Evolutionary conservation across 2,329 filamentous ascomycete species (phyloP).

Genomic region (Pseudogymnoascus sp.): DNA sequence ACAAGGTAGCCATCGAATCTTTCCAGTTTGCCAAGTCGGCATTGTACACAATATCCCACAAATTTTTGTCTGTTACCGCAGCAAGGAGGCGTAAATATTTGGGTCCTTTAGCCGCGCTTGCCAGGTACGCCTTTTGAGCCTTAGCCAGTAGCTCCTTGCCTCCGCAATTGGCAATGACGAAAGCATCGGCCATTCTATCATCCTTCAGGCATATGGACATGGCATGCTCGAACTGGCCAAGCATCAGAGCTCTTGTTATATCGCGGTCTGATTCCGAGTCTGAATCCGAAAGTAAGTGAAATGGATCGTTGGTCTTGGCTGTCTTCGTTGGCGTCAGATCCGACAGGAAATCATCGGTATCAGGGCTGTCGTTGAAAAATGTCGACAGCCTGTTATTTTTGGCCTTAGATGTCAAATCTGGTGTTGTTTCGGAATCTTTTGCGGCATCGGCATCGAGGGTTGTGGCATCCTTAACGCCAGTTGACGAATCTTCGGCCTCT

Average conservation of each 20-base stretch:
- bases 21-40: constrained; percentile 92
- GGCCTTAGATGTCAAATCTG: constrained; percentile 38
- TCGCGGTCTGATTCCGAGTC: constrained; percentile 77
- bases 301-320: constrained; percentile 88
- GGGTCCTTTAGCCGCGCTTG: constrained; percentile 67
- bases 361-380: constrained; percentile 70
- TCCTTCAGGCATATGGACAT: constrained; percentile 84
- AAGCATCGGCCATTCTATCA: constrained; percentile 87
- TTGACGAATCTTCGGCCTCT: constrained; percentile 44
- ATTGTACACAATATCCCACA: constrained; percentile 98
- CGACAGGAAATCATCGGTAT: constrained; percentile 79
- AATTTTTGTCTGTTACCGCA: constrained; percentile 89
- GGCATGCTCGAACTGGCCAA: constrained; percentile 85
- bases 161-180: constrained; percentile 95
- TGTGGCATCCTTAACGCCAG: constrained; percentile 41
- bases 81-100: constrained; percentile 88
- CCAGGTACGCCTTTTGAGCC: constrained; percentile 81
- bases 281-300: constrained; percentile 77
- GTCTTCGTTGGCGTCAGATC: constrained; percentile 82
- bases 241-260: constrained; percentile 80
- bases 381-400: constrained; percentile 62
- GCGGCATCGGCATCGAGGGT: constrained; percentile 33
- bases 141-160: constrained; percentile 91
- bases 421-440: constrained; percentile 38
- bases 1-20: constrained; percentile 90